Conservation (phyloP, 768 basidiomycete genomes). For the Kondoa subrosea region DNA sequence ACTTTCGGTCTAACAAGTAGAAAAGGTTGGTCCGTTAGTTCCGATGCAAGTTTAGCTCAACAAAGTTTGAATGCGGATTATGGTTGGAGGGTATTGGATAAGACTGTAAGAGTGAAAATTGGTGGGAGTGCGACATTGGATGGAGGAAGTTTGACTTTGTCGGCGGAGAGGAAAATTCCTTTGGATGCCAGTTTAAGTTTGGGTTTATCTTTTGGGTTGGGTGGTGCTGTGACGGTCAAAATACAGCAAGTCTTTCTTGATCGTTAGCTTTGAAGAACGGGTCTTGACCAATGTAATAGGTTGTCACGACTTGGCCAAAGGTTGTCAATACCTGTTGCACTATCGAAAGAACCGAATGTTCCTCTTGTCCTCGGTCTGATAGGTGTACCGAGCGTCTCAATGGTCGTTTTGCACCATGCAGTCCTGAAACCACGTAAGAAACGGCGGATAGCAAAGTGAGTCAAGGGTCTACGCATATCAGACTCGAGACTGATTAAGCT, state of each 20-base stretch:
- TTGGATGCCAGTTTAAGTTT: conserved; percentile 30
- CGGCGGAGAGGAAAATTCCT: conserved; percentile 31
- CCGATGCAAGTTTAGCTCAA: neutral
- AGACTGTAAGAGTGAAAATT: neutral
- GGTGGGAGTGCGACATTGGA: neutral
- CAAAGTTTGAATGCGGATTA: neutral
- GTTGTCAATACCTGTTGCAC: conserved; percentile 25
- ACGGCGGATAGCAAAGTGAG: conserved; percentile 28
- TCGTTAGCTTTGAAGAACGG: conserved; percentile 29
- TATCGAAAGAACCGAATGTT: conserved; percentile 31
- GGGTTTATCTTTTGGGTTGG: conserved; percentile 27
- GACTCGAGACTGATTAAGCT: neutral
- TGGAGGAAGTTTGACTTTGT: conserved; percentile 24
- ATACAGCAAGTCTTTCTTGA: neutral
- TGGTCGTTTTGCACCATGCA: conserved; percentile 32
- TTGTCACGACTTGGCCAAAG: conserved; percentile 33
- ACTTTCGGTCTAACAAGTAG: conserved; percentile 21
- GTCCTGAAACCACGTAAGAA: conserved; percentile 31
- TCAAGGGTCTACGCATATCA: neutral
- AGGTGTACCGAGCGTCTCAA: conserved; percentile 30
- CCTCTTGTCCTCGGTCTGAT: conserved; percentile 29
- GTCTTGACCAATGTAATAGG: neutral
- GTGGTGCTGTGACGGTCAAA: neutral
- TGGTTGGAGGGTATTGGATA: neutral
- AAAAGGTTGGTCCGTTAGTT: conserved; percentile 9